These are phyloP conservation scores for Chlamydomonas schloesseri DNA, from an alignment of 139 green algal genomes.

Conservation along the genomic window DNA sequence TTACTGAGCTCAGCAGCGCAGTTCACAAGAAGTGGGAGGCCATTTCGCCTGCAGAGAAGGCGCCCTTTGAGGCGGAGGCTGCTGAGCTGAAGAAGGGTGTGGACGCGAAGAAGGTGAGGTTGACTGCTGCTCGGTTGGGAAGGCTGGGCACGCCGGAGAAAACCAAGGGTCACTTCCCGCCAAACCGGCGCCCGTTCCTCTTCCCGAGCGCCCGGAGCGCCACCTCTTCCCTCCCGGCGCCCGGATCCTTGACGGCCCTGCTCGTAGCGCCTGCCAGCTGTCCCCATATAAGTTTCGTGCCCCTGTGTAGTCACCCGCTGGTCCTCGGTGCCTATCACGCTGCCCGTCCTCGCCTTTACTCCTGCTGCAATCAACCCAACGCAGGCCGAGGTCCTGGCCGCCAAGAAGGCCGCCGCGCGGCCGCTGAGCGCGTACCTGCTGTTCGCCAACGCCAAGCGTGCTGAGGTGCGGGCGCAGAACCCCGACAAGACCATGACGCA, in stretches of 20 bases:
- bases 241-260: too few relatives aligned
- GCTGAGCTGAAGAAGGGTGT: constrained; percentile 1
- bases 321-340: too few relatives aligned
- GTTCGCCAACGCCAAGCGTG: constrained; percentile 13
- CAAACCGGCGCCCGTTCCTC: too few relatives aligned
- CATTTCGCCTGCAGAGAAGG: background rate
- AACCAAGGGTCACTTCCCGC: too few relatives aligned
- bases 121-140: too few relatives aligned
- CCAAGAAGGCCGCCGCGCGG: constrained; percentile 12
- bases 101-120: background rate
- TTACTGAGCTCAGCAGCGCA: background rate
- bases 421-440: constrained; percentile 23
- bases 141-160: too few relatives aligned
- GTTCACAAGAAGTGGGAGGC: background rate
- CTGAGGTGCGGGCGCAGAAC: background rate
- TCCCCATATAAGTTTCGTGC: too few relatives aligned
- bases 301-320: too few relatives aligned
- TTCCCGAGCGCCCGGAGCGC: too few relatives aligned
- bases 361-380: too few relatives aligned
- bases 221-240: too few relatives aligned
- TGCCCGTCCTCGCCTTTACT: background rate
- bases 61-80: constrained; percentile 5
- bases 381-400: background rate
- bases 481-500: background rate
- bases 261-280: too few relatives aligned